phyloP scores from a whole-genome alignment of 768 basidiomycete species.

The Tephrocybe sp. region DNA sequence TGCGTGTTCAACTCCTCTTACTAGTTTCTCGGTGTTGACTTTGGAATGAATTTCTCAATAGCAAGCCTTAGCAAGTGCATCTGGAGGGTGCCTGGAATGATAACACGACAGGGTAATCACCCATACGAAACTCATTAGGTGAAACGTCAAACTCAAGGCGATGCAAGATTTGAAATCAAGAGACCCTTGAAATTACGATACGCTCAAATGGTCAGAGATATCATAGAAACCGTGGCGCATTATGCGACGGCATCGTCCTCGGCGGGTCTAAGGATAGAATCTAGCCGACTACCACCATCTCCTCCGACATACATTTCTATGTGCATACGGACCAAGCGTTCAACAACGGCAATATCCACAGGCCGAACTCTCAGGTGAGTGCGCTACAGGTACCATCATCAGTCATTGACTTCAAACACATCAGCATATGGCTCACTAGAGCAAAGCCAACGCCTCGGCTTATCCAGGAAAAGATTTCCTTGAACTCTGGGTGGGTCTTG shows the following conservation, averaged over 20 bases:
- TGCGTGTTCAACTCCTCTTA: no score
- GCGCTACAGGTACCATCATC: slow-evolving; percentile 30
- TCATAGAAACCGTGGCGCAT: slow-evolving; percentile 4
- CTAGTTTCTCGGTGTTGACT: no score
- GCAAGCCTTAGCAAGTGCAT: no score
- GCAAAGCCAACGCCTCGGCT: slow-evolving; percentile 50
- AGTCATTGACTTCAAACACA: slow-evolving; percentile 2
- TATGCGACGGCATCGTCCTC: neutral
- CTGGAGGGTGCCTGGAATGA: no score
- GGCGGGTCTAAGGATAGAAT: neutral
- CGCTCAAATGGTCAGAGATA: neutral
- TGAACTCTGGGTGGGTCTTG: slow-evolving; percentile 50
- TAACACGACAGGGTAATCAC: no score
- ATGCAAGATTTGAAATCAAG: no score
- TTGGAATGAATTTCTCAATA: no score
- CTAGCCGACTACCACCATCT: slow-evolving; percentile 10
- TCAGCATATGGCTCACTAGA: slow-evolving; percentile 31
- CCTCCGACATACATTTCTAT: slow-evolving; percentile 44
- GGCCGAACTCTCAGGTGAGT: slow-evolving; percentile 34
- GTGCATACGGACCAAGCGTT: slow-evolving; percentile 39
- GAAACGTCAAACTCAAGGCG: no score
- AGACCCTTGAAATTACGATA: no score
- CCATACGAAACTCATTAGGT: no score
- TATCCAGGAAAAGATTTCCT: slow-evolving; percentile 43
- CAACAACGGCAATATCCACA: slow-evolving; percentile 33